These are phyloP conservation scores for Lasiodiplodia theobromae DNA, from an alignment of 2,329 filamentous ascomycete species.

Conservation along the genomic window DNA sequence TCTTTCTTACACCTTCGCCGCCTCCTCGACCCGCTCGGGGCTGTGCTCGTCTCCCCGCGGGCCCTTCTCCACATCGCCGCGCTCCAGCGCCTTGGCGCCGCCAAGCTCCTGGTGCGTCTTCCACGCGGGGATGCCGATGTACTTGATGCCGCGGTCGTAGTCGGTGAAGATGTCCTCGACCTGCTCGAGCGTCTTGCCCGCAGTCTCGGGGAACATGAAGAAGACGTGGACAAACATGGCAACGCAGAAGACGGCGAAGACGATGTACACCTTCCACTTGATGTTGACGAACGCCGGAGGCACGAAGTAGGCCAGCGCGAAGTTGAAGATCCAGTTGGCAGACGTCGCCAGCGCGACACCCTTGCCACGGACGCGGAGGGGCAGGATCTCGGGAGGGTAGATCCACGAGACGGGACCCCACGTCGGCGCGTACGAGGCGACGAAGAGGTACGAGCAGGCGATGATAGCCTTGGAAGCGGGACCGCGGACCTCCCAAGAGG, in stretches of 20 bases:
- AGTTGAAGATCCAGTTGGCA: slow-evolving; percentile 66
- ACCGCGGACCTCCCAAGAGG: slow-evolving; percentile 49
- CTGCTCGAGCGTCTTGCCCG: slow-evolving; percentile 77
- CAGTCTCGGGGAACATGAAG: slow-evolving; percentile 71
- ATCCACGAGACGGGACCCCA: slow-evolving; percentile 66
- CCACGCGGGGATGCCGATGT: slow-evolving; percentile 66
- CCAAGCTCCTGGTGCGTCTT: slow-evolving; percentile 47
- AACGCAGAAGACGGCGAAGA: slow-evolving; percentile 77
- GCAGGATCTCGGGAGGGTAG: slow-evolving; percentile 69
- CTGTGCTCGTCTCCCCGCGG: slow-evolving; percentile 32
- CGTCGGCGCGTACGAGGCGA: slow-evolving; percentile 71
- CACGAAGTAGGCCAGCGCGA: slow-evolving; percentile 61
- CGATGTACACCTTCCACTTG: slow-evolving; percentile 70
- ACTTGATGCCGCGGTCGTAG: slow-evolving; percentile 39
- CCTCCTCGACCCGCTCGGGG: slow-evolving; percentile 36
- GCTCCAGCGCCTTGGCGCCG: slow-evolving; percentile 37
- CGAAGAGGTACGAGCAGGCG: slow-evolving; percentile 75
- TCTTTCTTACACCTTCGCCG: slow-evolving; percentile 11
- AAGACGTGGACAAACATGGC: slow-evolving; percentile 73
- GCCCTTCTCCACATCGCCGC: slow-evolving; percentile 37
- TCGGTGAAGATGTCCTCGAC: slow-evolving; percentile 74
- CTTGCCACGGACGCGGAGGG: slow-evolving; percentile 68
- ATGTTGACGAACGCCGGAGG: slow-evolving; percentile 66
- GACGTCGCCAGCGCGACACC: slow-evolving; percentile 68
- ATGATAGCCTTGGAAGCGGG: slow-evolving; percentile 60